Percentiles rank a stretch among this genome's conserved stretches.
Conservation (phyloP, 139 green algal species). For the Picochlorum sp. region DNA sequence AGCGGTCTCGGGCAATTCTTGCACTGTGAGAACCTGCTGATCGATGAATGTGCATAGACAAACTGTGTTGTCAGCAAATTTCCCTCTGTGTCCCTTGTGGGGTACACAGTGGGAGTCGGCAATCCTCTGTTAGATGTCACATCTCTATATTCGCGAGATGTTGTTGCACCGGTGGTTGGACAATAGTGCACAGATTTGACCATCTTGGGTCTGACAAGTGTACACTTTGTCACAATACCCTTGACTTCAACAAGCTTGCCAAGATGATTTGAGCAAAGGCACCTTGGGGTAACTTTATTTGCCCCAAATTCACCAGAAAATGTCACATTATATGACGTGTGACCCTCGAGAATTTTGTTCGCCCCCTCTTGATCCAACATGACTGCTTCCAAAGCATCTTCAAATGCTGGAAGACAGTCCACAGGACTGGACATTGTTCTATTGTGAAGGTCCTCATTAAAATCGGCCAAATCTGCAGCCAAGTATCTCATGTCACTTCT, state of each 20-base stretch:
- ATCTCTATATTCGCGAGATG: slow-evolving; percentile 78
- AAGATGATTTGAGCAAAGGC: slow-evolving; percentile 68
- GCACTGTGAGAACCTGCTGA: slow-evolving; percentile 77
- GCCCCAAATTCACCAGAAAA: slow-evolving; percentile 87
- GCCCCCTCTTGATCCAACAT: slow-evolving; percentile 23
- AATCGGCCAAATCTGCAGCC: slow-evolving; percentile 61
- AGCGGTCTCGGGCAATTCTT: slow-evolving; percentile 95
- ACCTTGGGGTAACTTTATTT: slow-evolving; percentile 71
- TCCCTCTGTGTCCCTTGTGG: slow-evolving; percentile 67
- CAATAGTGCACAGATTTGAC: slow-evolving; percentile 85
- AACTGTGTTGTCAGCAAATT: slow-evolving; percentile 91
- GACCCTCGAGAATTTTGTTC: slow-evolving; percentile 24
- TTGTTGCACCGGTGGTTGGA: slow-evolving; percentile 58
- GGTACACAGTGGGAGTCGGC: slow-evolving; percentile 64
- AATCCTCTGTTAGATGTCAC: slow-evolving; percentile 67
- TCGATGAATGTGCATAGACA: slow-evolving; percentile 86
- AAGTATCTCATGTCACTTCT: neutral
- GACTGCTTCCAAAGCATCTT: slow-evolving; percentile 77
- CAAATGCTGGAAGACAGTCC: slow-evolving; percentile 72
- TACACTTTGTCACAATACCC: slow-evolving; percentile 93
- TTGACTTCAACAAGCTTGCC: slow-evolving; percentile 81
- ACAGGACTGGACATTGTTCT: slow-evolving; percentile 58
- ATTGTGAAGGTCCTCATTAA: slow-evolving; percentile 57
- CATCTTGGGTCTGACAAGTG: slow-evolving; percentile 84
- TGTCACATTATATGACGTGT: slow-evolving; percentile 50